Evolutionary conservation across 75 land plant species (phyloP).

Genomic region (Sequoiadendron giganteum): DNA sequence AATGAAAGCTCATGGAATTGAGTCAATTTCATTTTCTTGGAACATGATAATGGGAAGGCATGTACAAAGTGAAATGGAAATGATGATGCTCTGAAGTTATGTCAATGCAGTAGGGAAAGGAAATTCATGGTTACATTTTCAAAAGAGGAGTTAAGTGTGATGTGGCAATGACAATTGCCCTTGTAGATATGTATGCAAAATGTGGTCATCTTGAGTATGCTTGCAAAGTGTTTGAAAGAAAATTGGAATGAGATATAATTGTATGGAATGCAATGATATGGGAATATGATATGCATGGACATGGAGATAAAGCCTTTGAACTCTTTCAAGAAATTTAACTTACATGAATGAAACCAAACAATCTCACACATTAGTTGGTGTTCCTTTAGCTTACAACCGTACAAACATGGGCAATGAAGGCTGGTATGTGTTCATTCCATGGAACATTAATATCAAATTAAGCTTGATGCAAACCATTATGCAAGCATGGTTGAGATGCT

Average conservation of each 20-base stretch:
- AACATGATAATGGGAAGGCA: conserved; percentile 1
- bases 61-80: conserved; percentile 8
- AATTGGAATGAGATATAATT: not conserved
- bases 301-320: conserved; percentile 5
- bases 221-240: not conserved
- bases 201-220: conserved; percentile 14
- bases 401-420: conserved; percentile 21
- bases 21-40: no score
- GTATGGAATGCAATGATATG: conserved; percentile 19
- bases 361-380: not conserved
- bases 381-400: conserved; percentile 15
- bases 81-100: not conserved
- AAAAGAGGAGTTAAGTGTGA: not conserved
- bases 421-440: conserved; percentile 14
- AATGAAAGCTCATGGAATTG: no score
- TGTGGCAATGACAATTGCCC: not conserved
- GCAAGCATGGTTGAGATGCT: conserved; percentile 22
- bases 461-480: conserved; percentile 9
- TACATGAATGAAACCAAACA: conserved; percentile 19
- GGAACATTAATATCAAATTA: conserved; percentile 9
- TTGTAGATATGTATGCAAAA: conserved; percentile 16
- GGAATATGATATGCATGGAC: conserved; percentile 6
- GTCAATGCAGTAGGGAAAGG: conserved; percentile 10
- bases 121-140: conserved; percentile 11
- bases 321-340: conserved; percentile 11